A percentile compares a stretch with the other conserved stretches of the same genome.
phyloP scores from a whole-genome alignment of 306 rosid species.

The Corylus heterophylla region DNA sequence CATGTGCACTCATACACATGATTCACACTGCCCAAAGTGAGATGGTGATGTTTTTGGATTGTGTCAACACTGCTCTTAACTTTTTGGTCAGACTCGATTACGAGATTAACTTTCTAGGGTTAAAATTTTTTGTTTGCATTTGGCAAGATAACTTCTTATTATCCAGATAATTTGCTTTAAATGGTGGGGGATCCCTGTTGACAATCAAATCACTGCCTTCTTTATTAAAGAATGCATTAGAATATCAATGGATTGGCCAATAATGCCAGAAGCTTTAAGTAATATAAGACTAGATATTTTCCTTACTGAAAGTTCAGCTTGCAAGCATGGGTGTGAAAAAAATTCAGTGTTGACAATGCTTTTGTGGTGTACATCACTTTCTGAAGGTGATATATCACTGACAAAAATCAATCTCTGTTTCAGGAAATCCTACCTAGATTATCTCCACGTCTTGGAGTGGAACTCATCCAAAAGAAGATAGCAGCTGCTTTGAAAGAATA shows the following conservation, averaged over 20 bases:
- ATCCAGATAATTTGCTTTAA: slow-evolving; percentile 25
- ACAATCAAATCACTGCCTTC: slow-evolving; percentile 10
- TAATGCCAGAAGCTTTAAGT: slow-evolving; percentile 1
- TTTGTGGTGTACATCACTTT: background rate
- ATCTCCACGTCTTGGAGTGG: slow-evolving; percentile 90
- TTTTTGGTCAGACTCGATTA: background rate
- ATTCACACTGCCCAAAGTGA: background rate
- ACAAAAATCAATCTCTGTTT: slow-evolving; percentile 21
- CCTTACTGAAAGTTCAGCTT: slow-evolving; percentile 1
- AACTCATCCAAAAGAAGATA: slow-evolving; percentile 78
- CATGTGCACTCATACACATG: background rate
- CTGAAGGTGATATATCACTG: slow-evolving; percentile 22
- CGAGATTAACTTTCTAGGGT: background rate
- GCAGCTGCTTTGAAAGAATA: slow-evolving; percentile 64
- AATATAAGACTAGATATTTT: background rate
- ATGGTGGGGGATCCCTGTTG: slow-evolving; percentile 21
- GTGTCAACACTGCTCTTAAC: background rate
- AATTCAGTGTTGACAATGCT: slow-evolving; percentile 4
- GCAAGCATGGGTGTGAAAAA: background rate
- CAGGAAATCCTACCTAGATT: slow-evolving; percentile 78
- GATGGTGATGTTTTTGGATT: background rate
- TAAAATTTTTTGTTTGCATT: slow-evolving; percentile 2
- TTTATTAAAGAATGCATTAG: background rate
- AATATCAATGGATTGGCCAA: background rate
- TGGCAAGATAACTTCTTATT: background rate